Base-by-base conservation (phyloP, 371 early-diverging fungal species). In the Encephalitozoon cuniculi region DNA sequence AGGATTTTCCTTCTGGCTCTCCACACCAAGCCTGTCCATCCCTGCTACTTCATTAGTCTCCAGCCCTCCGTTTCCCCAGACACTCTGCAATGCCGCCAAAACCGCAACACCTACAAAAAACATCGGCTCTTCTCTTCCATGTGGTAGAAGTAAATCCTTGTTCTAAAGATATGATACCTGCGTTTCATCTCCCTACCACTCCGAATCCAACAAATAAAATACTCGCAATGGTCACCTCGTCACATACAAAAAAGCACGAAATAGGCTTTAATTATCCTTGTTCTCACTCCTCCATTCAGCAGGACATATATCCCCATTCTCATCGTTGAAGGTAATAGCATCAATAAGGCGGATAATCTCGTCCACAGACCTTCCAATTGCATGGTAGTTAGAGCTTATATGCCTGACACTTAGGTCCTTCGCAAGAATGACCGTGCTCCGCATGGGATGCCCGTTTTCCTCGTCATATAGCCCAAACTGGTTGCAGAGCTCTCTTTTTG, bases 271-370 rank as follows among this genome's bases (percentile, higher is more conserved):
- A 46, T 68, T 6, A 7, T 49, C 9, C n/a, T 67, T 55, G 40
- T 66, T 34, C 21, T 78, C 21, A 11, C 66, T 64, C 49, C 70
- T 53, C 80, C 84, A 82, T 69, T 84, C 74, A 40, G 78, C 53
- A 21, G 76, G 77, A 68, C 82, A 82, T 18, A 82, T 64, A 2
- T 68, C 74, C 2, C 94, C 94, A 82, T 91, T 87, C 82, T 90
- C 87, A 75, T 93, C 94, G 74, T 89, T 25, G 54, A 70, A 72
- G 85, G 93, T 89, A 81, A 95, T 87, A 25, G 96, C 98, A 87
- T 95, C 90, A 68, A 98, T 85, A 15, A 95, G 86, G 81, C 99
- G 90, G 64, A 96, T 81, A 34, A 91, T 88, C 86, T 97, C 97
- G 80, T 93, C 91, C 59, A 94, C 92, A 32, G 89, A 90, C 80